A percentile compares a stretch with the other conserved stretches of the same genome.
Evolutionary conservation across 2,329 filamentous ascomycete species (phyloP).

Genomic region (Diatrype stigma): DNA sequence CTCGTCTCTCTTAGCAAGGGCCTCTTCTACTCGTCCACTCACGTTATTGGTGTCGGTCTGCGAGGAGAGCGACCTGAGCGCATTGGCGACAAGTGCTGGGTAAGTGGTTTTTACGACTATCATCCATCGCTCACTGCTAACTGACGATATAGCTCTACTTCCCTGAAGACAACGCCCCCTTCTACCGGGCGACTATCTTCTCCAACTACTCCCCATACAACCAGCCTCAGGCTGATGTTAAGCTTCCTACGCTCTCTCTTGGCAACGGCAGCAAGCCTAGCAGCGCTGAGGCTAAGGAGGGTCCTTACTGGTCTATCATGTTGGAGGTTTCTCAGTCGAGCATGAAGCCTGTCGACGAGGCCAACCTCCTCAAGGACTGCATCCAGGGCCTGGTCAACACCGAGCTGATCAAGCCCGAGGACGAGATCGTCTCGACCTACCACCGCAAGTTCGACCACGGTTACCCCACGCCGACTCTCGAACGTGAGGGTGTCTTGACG

Average conservation of each 20-base stretch:
- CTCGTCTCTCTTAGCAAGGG: constrained; percentile 79
- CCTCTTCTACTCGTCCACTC: constrained; percentile 94
- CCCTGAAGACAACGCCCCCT: constrained; percentile 97
- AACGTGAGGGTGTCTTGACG: constrained; percentile 92
- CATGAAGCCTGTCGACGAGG: constrained; percentile 88
- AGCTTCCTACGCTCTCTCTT: constrained; percentile 81
- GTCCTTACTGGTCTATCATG: constrained; percentile 99
- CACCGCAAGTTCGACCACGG: constrained; percentile 97
- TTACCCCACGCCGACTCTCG: constrained; percentile 90
- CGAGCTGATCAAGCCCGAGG: constrained; percentile 83
- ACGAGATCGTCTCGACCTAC: constrained; percentile 97
- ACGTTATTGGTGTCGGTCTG: constrained; percentile 94
- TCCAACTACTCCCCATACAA: constrained; percentile 99
- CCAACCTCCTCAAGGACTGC: constrained; percentile 80
- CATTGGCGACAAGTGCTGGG: constrained; percentile 99
- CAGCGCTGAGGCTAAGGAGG: constrained; percentile 70
- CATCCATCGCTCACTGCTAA: constrained; percentile 4
- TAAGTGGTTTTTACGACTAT: constrained; percentile 35
- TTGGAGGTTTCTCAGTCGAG: constrained; percentile 93
- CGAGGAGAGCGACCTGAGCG: constrained; percentile 87
- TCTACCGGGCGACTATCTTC: constrained; percentile 99
- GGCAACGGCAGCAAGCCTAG: constrained; percentile 79
- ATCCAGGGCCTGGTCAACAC: constrained; percentile 98
- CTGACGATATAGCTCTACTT: constrained; percentile 71
- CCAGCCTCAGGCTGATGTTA: constrained; percentile 77